These are phyloP conservation scores for Psophocarpus tetragonolobus DNA, from an alignment of 306 rosid species.

Conservation along the genomic window DNA sequence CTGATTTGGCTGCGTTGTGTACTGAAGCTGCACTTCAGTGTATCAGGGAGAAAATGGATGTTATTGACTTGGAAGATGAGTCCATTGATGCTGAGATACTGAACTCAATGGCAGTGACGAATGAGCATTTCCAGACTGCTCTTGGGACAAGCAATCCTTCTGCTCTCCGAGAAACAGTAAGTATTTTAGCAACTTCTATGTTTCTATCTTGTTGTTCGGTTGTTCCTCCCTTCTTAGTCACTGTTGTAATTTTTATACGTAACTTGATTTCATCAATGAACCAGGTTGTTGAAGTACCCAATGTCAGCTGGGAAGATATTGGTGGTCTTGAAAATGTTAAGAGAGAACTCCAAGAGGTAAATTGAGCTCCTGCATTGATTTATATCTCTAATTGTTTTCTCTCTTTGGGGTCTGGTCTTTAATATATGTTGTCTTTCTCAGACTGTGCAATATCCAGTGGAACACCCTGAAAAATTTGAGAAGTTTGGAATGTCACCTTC, in stretches of 20 bases:
- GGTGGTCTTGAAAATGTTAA: slow-evolving; percentile 99
- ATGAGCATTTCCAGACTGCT: slow-evolving; percentile 93
- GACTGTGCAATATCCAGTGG: slow-evolving; percentile 99
- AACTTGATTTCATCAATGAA: slow-evolving; percentile 19
- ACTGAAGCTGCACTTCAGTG: slow-evolving; percentile 99
- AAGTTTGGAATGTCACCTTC: slow-evolving; percentile 99
- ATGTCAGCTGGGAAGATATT: slow-evolving; percentile 89
- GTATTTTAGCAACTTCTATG: slow-evolving; percentile 12
- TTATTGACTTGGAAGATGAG: slow-evolving; percentile 95
- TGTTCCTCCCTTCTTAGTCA: background rate
- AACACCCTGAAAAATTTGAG: slow-evolving; percentile 97
- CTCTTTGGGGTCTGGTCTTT: background rate
- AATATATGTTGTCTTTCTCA: slow-evolving; percentile 38
- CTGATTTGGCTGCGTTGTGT: slow-evolving; percentile 94
- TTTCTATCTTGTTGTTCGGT: slow-evolving; percentile 19
- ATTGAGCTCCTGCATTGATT: slow-evolving; percentile 10
- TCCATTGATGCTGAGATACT: slow-evolving; percentile 93
- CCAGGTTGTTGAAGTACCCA: slow-evolving; percentile 98
- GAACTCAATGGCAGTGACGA: slow-evolving; percentile 96
- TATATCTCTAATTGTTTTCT: background rate
- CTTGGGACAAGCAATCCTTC: slow-evolving; percentile 98
- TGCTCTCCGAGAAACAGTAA: slow-evolving; percentile 96
- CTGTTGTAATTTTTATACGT: background rate
- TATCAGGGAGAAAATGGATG: slow-evolving; percentile 96
- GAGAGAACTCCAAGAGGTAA: slow-evolving; percentile 98